Conservation (phyloP, 2,329 filamentous ascomycete species). For the Colletotrichum lini region DNA sequence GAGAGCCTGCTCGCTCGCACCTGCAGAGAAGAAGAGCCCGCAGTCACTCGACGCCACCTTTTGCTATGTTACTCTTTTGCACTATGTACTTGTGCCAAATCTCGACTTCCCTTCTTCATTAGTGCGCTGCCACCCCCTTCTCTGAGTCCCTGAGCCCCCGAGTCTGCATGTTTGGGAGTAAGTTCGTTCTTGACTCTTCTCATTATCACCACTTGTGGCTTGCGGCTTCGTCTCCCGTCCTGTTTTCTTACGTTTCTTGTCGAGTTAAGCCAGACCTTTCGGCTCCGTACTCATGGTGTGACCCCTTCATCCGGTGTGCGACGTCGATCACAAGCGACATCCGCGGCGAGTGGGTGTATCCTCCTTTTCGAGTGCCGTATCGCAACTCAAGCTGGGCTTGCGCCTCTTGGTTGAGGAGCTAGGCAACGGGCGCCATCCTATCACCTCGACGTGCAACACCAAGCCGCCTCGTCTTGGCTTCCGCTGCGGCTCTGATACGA, state of each 20-base stretch:
- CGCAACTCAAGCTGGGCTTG: background rate
- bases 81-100: conserved; percentile 2
- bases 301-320: conserved; percentile 17
- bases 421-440: conserved; percentile 13
- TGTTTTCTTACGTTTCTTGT: background rate
- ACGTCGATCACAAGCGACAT: conserved; percentile 15
- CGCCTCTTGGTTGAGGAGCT: background rate
- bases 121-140: background rate
- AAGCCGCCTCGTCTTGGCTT: conserved; percentile 34
- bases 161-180: background rate
- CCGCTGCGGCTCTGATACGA: conserved; percentile 3
- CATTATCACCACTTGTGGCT: conserved; percentile 8
- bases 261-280: background rate
- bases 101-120: background rate
- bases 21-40: background rate
- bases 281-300: conserved; percentile 13
- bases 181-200: background rate
- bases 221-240: background rate
- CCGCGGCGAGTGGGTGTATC: background rate
- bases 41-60: conserved; percentile 1
- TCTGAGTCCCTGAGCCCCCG: background rate
- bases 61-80: background rate
- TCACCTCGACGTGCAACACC: conserved; percentile 9
- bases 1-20: background rate
- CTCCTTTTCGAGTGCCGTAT: background rate